phyloP scores from a whole-genome alignment of 2,329 filamentous ascomycete genomes.

The Claviceps pazoutovae region DNA sequence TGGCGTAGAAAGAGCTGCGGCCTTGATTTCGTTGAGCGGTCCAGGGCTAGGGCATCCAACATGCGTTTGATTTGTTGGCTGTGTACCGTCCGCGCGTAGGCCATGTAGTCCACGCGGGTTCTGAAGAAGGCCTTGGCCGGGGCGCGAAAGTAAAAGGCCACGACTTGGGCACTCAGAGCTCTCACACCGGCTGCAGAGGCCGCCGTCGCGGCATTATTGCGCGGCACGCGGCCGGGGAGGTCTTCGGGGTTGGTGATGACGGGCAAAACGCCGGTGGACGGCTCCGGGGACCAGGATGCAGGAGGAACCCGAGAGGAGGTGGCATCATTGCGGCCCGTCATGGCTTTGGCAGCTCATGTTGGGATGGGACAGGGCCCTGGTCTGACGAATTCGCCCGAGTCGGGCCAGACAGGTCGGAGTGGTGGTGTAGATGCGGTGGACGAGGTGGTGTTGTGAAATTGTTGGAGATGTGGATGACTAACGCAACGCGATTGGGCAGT shows the following conservation, averaged over 20 bases:
- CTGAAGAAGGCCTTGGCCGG: conserved; percentile 89
- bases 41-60: conserved; percentile 21
- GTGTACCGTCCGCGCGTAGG: conserved; percentile 41
- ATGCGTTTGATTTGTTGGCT: conserved; percentile 28
- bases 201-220: conserved; percentile 47
- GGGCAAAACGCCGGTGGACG: conserved; percentile 28
- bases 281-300: conserved; percentile 7
- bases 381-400: neutral
- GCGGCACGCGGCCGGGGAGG: conserved; percentile 31
- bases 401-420: no score
- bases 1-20: conserved; percentile 22
- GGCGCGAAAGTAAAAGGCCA: conserved; percentile 84
- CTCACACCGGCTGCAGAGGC: conserved; percentile 78
- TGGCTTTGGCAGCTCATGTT: conserved; percentile 20
- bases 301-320: conserved; percentile 14
- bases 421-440: no score
- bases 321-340: conserved; percentile 20
- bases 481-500: no score
- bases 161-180: conserved; percentile 66
- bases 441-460: no score
- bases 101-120: conserved; percentile 71
- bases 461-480: no score
- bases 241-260: conserved; percentile 23
- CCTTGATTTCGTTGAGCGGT: conserved; percentile 18
- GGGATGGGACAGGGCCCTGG: neutral